Evolutionary conservation across 768 basidiomycete genomes (phyloP).

Genomic region (Phaeotremella skinneri): DNA sequence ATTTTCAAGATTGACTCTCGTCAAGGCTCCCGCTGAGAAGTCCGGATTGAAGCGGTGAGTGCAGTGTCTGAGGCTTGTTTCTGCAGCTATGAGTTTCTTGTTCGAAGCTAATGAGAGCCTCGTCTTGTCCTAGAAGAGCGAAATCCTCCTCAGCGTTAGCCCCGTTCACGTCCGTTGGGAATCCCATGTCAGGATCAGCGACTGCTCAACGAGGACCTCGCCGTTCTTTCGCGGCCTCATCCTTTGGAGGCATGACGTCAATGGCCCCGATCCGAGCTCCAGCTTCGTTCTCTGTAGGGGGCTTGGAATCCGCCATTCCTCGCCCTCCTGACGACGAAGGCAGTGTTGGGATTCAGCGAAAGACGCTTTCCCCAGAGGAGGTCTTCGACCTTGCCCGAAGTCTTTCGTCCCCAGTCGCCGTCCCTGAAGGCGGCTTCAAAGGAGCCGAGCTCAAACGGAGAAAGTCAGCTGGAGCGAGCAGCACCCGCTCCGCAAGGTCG

Average conservation of each 20-base stretch:
- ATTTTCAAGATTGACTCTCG: conserved; percentile 45
- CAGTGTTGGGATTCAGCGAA: conserved; percentile 23
- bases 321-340: conserved; percentile 17
- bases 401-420: conserved; percentile 37
- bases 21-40: conserved; percentile 42
- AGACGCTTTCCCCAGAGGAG: conserved; percentile 41
- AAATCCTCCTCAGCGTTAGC: conserved; percentile 42
- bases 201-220: conserved; percentile 42
- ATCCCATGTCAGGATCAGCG: conserved; percentile 20
- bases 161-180: conserved; percentile 22
- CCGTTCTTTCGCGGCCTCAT: conserved; percentile 40
- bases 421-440: conserved; percentile 42
- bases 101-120: background rate
- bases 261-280: conserved; percentile 16
- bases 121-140: conserved; percentile 26
- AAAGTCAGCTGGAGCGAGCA: conserved; percentile 24
- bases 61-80: background rate
- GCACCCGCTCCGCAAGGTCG: background rate
- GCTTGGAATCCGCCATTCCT: conserved; percentile 11
- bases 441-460: conserved; percentile 41
- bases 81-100: conserved; percentile 5
- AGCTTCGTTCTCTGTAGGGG: conserved; percentile 3
- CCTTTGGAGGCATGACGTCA: conserved; percentile 33
- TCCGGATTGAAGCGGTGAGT: background rate
- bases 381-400: conserved; percentile 44